phyloP scores from a whole-genome alignment of 2,329 filamentous ascomycete species.

The Diaporthe destruens region DNA sequence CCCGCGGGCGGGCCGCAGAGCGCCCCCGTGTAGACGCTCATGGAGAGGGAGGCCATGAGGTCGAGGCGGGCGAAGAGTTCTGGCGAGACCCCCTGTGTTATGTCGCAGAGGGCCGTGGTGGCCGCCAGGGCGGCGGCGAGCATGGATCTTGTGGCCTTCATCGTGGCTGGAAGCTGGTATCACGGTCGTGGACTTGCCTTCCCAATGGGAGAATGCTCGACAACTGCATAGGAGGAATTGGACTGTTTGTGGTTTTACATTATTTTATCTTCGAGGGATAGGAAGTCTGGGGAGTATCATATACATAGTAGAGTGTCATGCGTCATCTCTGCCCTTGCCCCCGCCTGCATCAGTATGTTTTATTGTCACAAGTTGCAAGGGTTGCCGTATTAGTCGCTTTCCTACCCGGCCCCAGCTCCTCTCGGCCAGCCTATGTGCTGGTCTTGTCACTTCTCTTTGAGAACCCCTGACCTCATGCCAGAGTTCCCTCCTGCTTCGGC shows the following conservation, averaged over 20 bases:
- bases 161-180: neutral
- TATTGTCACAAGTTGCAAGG: neutral
- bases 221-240: neutral
- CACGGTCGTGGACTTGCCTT: neutral
- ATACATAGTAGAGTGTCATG: neutral
- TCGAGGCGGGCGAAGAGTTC: constrained; percentile 4
- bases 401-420: neutral
- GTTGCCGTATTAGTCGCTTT: neutral
- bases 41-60: constrained; percentile 21
- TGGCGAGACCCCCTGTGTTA: neutral
- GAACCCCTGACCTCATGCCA: neutral
- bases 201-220: fast-evolving
- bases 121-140: neutral
- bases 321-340: neutral
- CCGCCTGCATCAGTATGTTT: neutral
- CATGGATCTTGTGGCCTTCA: neutral
- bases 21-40: constrained; percentile 11
- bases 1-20: neutral
- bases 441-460: neutral
- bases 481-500: neutral
- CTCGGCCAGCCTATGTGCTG: neutral
- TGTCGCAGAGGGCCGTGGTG: neutral
- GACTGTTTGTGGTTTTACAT: neutral
- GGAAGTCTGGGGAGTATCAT: neutral
- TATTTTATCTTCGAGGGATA: neutral